phyloP scores from a whole-genome alignment of 768 basidiomycete genomes.

The Collybiopsis confluens region DNA sequence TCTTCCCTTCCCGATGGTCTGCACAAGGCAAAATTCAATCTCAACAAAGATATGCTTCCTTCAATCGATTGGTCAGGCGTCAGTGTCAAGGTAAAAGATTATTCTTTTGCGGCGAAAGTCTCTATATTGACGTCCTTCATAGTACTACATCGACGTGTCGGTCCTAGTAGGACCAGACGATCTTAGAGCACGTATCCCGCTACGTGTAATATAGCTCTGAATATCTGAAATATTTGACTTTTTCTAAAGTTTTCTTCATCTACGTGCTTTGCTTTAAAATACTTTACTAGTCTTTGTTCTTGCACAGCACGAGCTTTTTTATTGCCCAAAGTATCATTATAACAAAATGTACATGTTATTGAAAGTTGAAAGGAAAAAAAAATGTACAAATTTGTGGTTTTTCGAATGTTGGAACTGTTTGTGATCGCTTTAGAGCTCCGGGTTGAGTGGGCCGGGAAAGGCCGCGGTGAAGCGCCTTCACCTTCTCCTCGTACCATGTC shows the following conservation, averaged over 20 bases:
- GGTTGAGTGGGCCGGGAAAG: no score
- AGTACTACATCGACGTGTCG: slow-evolving; percentile 75
- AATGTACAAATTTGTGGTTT: no score
- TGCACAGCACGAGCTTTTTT: background rate
- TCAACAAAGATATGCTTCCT: slow-evolving; percentile 59
- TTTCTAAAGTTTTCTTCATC: background rate
- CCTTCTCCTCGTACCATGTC: slow-evolving; percentile 20
- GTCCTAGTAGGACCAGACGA: slow-evolving; percentile 64
- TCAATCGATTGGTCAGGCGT: slow-evolving; percentile 65
- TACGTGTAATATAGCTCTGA: slow-evolving; percentile 46
- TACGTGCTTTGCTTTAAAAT: background rate
- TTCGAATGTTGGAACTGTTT: no score
- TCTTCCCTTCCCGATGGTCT: slow-evolving; percentile 63
- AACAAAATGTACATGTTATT: background rate
- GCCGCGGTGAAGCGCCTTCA: no score
- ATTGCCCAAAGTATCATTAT: background rate
- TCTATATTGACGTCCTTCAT: slow-evolving; percentile 8
- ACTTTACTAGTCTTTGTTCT: background rate
- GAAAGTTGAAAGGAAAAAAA: background rate
- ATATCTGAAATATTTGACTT: background rate
- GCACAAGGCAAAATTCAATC: slow-evolving; percentile 51
- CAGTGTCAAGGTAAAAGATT: slow-evolving; percentile 51
- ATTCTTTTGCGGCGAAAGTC: background rate
- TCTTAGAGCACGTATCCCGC: slow-evolving; percentile 56
- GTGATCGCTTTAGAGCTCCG: no score